phyloP scores from a whole-genome alignment of 2,329 filamentous ascomycete species.

The Incumbomyces lentus region DNA sequence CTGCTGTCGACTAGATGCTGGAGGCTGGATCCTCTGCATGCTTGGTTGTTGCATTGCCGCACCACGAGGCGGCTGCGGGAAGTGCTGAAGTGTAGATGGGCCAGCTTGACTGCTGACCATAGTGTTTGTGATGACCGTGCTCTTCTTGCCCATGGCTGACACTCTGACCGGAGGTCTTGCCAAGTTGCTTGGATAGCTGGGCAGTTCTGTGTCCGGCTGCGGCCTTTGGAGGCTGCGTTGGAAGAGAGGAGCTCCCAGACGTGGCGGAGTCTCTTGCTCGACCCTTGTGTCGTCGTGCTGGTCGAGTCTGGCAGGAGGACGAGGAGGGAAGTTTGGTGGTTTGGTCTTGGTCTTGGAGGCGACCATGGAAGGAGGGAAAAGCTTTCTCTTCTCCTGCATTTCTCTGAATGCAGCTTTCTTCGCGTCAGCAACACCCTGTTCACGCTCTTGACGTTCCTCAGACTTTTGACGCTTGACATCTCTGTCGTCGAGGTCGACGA shows the following conservation, averaged over 20 bases:
- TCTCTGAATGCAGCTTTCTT: constrained; percentile 4
- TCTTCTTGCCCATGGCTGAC: constrained; percentile 58
- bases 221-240: constrained; percentile 56
- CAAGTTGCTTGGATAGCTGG: constrained; percentile 48
- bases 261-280: constrained; percentile 45
- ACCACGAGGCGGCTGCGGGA: constrained; percentile 55
- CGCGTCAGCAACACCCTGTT: constrained; percentile 1
- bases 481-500: constrained; percentile 38
- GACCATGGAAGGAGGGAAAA: not conserved
- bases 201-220: constrained; percentile 53
- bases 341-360: not conserved
- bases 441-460: constrained; percentile 7
- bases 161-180: constrained; percentile 58
- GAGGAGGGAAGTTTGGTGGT: not conserved
- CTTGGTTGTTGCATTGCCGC: constrained; percentile 74
- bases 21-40: constrained; percentile 75
- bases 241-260: constrained; percentile 47
- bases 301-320: constrained; percentile 1
- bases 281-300: constrained; percentile 31
- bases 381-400: constrained; percentile 1
- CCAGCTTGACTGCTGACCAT: constrained; percentile 26
- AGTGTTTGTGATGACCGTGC: constrained; percentile 30
- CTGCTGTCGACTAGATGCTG: constrained; percentile 50
- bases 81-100: constrained; percentile 49
- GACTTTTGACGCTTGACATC: constrained; percentile 37